A percentile compares a stretch with the other conserved stretches of the same genome.
phyloP scores from a whole-genome alignment of 345 rosid genomes.

The Pistacia atlantica region DNA sequence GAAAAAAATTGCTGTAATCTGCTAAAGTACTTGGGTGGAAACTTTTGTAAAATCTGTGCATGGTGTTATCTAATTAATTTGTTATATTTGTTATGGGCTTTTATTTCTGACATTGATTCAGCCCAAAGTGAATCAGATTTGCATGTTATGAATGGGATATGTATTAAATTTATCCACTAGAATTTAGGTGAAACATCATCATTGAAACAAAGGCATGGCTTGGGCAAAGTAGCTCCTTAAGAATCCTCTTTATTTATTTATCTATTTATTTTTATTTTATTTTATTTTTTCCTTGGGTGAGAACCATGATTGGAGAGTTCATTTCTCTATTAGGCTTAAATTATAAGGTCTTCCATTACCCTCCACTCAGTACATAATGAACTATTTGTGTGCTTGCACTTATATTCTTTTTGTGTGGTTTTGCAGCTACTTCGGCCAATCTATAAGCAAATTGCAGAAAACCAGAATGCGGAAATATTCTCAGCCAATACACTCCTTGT shows the following conservation, averaged over 20 bases:
- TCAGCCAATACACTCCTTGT: conserved; percentile 97
- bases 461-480: conserved; percentile 97
- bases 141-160: background rate
- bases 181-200: background rate
- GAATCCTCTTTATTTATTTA: background rate
- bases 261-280: no score
- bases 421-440: conserved; percentile 97
- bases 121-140: background rate
- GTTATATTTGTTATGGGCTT: background rate
- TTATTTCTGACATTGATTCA: background rate
- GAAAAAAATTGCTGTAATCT: conserved; percentile 2
- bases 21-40: background rate
- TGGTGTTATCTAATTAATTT: background rate
- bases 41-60: conserved; percentile 1
- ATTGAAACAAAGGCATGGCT: background rate
- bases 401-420: conserved; percentile 18
- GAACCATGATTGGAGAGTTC: background rate
- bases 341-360: background rate
- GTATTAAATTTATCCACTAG: background rate
- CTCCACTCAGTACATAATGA: background rate
- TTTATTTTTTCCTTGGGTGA: no score
- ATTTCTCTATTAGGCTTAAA: background rate
- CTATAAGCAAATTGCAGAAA: conserved; percentile 96
- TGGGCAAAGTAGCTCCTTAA: background rate
- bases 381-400: background rate